Base-by-base conservation (phyloP, 495 filamentous ascomycete genomes). In the Astrothelium macrocarpum region DNA sequence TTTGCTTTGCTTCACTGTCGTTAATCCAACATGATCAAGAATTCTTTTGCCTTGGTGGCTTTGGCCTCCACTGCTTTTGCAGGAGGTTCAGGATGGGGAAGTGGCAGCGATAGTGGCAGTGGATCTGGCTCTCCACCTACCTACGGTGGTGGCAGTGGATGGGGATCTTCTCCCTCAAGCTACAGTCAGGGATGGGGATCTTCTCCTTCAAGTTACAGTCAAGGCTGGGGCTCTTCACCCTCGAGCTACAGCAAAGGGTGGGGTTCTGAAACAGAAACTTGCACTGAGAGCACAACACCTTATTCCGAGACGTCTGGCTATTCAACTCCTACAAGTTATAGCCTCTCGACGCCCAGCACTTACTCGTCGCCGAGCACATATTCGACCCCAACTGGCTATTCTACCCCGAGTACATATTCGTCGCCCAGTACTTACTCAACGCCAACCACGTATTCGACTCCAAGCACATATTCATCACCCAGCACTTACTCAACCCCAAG, bases 21-120 rank as follows among this genome's bases (percentile, higher is more conserved):
- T 56, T 56, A n/a, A 26, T n/a, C 23, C 49, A 56, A n/a, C 49
- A 56, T 56, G 49, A 25, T 56, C 49, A 56, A 56, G 49, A 56
- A 56, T 29, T 28, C 49, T 16, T 29, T 56, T 20, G 49, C 49
- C 49, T 56, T 56, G 20, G 12, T 56, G 23, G 49, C 49, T 5
- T 56, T 56, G 49, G 49, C 49, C 2, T 56, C 49, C 25, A 28
- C 49, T 56, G 49, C 49, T 25, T 28, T 56, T 16, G 49, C 49
- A 10, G 49, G 49, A 28, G 49, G 49, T 5, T 56, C 49, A 0
- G 49, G 49, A 56, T 56, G 49, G 49, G 49, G n/a, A n/a, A n/a
- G 49, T 28, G 49, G 25, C 29, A 7, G 29, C 9, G 3, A 2
- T 56, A 25, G 4, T 18, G n/a, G 23, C 29, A 9, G 23, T 56